Conservation (phyloP, 306 rosid species). For the Trifolium repens region DNA sequence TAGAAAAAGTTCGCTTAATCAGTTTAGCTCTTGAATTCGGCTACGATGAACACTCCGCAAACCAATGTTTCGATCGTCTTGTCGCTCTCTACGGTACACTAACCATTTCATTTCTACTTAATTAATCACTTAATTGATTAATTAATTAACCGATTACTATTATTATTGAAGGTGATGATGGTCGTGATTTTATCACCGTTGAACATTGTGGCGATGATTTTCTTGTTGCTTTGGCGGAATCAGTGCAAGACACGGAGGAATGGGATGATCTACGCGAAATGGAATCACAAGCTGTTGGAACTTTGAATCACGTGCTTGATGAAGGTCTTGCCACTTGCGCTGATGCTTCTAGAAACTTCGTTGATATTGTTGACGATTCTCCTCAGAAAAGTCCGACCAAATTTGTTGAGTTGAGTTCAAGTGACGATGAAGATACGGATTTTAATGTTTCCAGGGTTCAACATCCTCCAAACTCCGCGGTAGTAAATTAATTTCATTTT, state of each 20-base stretch:
- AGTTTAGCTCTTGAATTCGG: conserved; percentile 84
- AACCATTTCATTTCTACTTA: neutral
- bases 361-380: conserved; percentile 55
- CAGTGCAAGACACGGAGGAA: conserved; percentile 70
- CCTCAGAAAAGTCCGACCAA: conserved; percentile 46
- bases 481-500: conserved; percentile 40
- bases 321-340: conserved; percentile 36
- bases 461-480: conserved; percentile 53
- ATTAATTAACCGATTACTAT: neutral
- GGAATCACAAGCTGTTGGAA: conserved; percentile 79
- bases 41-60: conserved; percentile 72
- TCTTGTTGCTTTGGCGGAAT: conserved; percentile 71
- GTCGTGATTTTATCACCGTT: conserved; percentile 80
- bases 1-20: conserved; percentile 77
- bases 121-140: neutral
- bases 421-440: conserved; percentile 62
- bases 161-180: conserved; percentile 68
- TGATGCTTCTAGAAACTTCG: conserved; percentile 28
- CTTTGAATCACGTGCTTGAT: conserved; percentile 55
- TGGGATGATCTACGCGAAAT: conserved; percentile 88
- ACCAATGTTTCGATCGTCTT: conserved; percentile 70
- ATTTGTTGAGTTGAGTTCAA: conserved; percentile 67
- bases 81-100: conserved; percentile 72
- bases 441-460: conserved; percentile 41
- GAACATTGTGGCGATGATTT: conserved; percentile 96